Evolutionary conservation across 768 basidiomycete genomes (phyloP).

Genomic region (Termitomyces sp.): DNA sequence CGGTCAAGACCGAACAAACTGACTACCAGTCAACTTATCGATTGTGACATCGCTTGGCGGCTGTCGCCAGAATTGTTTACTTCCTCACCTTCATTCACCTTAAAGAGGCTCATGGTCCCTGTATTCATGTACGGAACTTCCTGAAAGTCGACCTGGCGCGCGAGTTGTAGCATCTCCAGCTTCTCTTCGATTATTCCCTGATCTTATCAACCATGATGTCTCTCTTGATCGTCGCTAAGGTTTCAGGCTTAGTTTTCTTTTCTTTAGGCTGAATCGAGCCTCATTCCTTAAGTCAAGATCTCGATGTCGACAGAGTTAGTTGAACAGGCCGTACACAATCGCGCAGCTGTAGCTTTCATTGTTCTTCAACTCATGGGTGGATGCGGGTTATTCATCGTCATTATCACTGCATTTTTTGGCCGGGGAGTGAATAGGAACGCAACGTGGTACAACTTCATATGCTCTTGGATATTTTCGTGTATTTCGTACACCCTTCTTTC

Average conservation of each 20-base stretch:
- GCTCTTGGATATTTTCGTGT: too few species aligned
- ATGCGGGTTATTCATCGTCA: constrained; percentile 17
- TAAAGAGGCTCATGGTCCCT: background rate
- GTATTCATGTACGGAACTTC: background rate
- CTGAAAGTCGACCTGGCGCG: constrained; percentile 2
- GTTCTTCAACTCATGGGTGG: constrained; percentile 21
- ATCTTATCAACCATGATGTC: background rate
- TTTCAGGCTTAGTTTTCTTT: constrained; percentile 2
- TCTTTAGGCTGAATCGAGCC: background rate
- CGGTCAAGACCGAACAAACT: background rate
- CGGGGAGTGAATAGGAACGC: constrained; percentile 22
- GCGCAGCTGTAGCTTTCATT: constrained; percentile 21
- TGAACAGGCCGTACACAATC: constrained; percentile 4
- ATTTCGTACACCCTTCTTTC: constrained; percentile 14
- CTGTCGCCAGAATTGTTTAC: background rate
- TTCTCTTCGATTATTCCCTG: background rate
- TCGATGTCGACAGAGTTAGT: background rate
- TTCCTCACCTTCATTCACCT: background rate
- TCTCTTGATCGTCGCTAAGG: background rate
- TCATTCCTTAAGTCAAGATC: background rate
- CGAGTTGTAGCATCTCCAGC: background rate
- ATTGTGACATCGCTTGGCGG: background rate
- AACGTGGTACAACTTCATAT: constrained; percentile 27
- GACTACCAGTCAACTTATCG: background rate
- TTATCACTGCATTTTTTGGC: constrained; percentile 21